phyloP scores from a whole-genome alignment of 2,329 filamentous ascomycete species.

The Alternaria viburni region DNA sequence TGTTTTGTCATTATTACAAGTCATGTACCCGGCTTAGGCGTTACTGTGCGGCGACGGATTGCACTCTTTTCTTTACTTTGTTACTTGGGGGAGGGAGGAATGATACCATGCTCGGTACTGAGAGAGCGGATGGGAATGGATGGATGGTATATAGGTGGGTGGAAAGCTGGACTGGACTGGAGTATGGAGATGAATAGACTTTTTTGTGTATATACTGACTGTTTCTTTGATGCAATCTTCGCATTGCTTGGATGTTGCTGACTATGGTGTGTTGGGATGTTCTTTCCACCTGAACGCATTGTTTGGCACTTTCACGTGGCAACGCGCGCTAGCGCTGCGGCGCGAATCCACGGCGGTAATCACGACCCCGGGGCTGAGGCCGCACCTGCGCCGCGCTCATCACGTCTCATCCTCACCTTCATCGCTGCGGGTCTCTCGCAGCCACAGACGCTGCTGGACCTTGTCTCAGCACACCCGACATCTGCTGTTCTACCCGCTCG shows the following conservation, averaged over 20 bases:
- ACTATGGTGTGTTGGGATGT: background rate
- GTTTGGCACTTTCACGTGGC: background rate
- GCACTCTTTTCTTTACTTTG: slow-evolving; percentile 6
- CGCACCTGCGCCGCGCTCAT: background rate
- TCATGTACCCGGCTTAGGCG: background rate
- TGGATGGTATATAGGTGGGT: background rate
- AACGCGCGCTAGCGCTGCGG: background rate
- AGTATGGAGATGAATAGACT: slow-evolving; percentile 4
- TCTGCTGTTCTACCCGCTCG: background rate
- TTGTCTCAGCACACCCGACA: background rate
- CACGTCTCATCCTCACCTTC: background rate
- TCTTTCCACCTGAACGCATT: background rate
- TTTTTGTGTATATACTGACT: background rate
- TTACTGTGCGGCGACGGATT: slow-evolving; percentile 1
- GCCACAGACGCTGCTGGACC: background rate
- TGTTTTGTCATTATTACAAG: slow-evolving; percentile 20
- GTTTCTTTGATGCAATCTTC: background rate
- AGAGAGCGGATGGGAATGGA: background rate
- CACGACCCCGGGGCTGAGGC: background rate
- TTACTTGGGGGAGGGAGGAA: background rate
- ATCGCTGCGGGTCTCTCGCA: background rate
- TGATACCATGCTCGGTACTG: background rate
- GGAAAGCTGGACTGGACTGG: background rate
- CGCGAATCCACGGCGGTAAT: background rate
- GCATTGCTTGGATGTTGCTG: background rate